phyloP scores from a whole-genome alignment of 1,139 yeast genomes.

The Casaregolazyma lundiana region DNA sequence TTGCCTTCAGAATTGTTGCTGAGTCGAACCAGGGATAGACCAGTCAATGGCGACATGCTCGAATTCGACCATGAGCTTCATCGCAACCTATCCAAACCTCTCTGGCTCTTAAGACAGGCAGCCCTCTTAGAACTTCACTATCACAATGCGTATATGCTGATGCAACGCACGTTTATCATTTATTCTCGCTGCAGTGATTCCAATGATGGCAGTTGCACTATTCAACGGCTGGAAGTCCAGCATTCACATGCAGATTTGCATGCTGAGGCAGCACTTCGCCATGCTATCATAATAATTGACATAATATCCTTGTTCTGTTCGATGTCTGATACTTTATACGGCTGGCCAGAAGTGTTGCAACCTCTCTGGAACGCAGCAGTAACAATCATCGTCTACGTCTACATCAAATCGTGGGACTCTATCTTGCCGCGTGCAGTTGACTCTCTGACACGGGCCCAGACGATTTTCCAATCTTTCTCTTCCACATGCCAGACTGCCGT shows the following conservation, averaged over 20 bases:
- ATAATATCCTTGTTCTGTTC: not conserved
- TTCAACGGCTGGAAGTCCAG: not conserved
- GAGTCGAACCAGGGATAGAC: too few species aligned
- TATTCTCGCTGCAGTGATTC: too few species aligned
- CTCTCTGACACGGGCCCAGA: not conserved
- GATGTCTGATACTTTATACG: not conserved
- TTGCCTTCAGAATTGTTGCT: too few species aligned
- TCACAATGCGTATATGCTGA: not conserved
- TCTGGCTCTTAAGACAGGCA: not conserved
- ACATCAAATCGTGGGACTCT: not conserved
- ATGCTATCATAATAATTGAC: not conserved
- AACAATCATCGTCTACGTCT: not conserved
- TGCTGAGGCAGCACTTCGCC: not conserved
- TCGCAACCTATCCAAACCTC: too few species aligned
- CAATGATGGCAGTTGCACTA: too few species aligned
- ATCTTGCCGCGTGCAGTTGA: not conserved
- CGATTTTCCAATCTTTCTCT: not conserved
- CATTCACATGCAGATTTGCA: not conserved
- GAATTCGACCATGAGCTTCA: too few species aligned
- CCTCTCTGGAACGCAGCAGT: not conserved
- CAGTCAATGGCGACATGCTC: too few species aligned
- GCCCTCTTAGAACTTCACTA: not conserved
- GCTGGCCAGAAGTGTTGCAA: not conserved
- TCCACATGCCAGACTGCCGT: not conserved
- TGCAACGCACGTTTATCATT: not conserved